Base-by-base conservation (phyloP, 129 eudicot genomes). In the Flaveria sonorensis region DNA sequence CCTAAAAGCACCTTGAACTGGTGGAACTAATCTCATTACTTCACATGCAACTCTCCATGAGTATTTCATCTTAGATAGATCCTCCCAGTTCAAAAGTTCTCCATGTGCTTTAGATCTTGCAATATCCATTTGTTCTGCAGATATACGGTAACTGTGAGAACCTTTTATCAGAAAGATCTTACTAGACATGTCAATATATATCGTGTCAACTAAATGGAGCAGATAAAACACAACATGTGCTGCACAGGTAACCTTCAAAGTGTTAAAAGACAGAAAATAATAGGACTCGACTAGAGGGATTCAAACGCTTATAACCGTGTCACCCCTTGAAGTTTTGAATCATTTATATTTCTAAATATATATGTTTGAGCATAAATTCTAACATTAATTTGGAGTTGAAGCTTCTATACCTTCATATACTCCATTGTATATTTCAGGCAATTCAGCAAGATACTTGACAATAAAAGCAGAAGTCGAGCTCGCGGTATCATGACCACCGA, bases 401-500 rank as follows among this genome's bases (percentile, higher is more conserved):
- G 30, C 18, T 51, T 20, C 4, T 48, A 64, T 89, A 92, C 96
- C 98, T 28, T 81, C 60, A 78, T 86, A 88, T 66, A 92, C 98
- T 20, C 92, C 88, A 6, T 85, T 77, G 18, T 92, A 92, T 16
- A 92, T 71, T 43, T 92, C 87, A 20, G 98, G 98, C 28, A 90
- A 55, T 71, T 92, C 96, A 0, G 98, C 98, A 56, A 92, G 95
- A 79, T 81, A 92, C 81, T 90, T 92, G 50, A 88, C 95, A 21
- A 92, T 71, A 28, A 88, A 88, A 16, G 98, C 74, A 67, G 89
- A 83, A 21, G 98, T 90, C 10, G 94, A 87, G 79, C 96, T 92
- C 1, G 98, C 96, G 23, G 98, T 92, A 52, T 92, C 98, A 82
- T 90, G 93, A 0, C 96, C 96, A 0, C 93, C 97, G 3, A 92